These are phyloP conservation scores for Mycena filopes DNA, from an alignment of 768 basidiomycete species.

Conservation along the genomic window DNA sequence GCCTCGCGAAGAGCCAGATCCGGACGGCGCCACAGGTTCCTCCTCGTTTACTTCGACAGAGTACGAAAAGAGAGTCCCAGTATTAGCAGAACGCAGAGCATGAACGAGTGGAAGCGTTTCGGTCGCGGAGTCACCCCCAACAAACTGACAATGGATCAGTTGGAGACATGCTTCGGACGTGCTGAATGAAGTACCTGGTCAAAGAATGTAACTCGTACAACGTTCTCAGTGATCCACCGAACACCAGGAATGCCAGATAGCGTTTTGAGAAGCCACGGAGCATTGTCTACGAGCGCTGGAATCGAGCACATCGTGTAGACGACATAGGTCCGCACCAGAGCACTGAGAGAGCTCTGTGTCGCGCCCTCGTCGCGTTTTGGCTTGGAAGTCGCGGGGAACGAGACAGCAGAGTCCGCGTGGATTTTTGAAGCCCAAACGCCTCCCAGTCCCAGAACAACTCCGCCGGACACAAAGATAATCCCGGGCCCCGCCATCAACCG, in stretches of 20 bases:
- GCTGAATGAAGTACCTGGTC: slow-evolving; percentile 64
- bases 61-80: slow-evolving; percentile 84
- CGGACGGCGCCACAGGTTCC: slow-evolving; percentile 50
- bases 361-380: slow-evolving; percentile 19
- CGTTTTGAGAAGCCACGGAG: slow-evolving; percentile 70
- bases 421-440: slow-evolving; percentile 18
- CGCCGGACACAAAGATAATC: slow-evolving; percentile 21
- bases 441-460: slow-evolving; percentile 24
- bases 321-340: slow-evolving; percentile 76
- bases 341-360: slow-evolving; percentile 46
- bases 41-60: slow-evolving; percentile 85
- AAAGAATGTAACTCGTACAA: slow-evolving; percentile 88
- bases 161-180: not conserved
- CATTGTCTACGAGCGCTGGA: slow-evolving; percentile 78
- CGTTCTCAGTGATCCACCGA: slow-evolving; percentile 68
- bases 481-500: not conserved
- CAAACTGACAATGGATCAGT: slow-evolving; percentile 65
- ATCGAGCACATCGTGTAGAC: slow-evolving; percentile 87
- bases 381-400: slow-evolving; percentile 8
- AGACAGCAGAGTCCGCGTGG: slow-evolving; percentile 20
- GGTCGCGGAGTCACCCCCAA: slow-evolving; percentile 85
- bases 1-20: slow-evolving; percentile 34
- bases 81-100: slow-evolving; percentile 70
- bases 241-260: slow-evolving; percentile 68
- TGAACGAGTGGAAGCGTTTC: slow-evolving; percentile 75